Evolutionary conservation across 2,329 filamentous ascomycete species (phyloP).

Genomic region (Trichoderma sp.): DNA sequence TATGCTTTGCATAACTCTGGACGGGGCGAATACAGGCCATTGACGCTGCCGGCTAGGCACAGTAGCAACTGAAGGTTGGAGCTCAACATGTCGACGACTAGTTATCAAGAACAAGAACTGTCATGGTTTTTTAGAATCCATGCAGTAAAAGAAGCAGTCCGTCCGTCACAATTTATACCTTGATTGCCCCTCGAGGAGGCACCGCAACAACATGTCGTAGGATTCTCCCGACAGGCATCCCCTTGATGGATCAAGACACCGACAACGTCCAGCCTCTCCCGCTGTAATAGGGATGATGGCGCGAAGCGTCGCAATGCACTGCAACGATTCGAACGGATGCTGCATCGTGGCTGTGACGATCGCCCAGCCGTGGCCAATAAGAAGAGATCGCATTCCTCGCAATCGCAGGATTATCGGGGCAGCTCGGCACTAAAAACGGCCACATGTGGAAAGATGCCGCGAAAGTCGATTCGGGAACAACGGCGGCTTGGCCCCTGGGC

Average conservation of each 20-base stretch:
- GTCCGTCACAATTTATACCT: neutral
- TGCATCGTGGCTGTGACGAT: neutral
- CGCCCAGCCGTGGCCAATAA: neutral
- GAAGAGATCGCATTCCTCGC: conserved; percentile 11
- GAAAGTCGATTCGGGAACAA: neutral
- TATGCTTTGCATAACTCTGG: conserved; percentile 43
- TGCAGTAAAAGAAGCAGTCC: no score
- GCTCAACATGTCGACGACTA: neutral
- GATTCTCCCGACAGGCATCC: neutral
- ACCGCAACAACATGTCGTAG: neutral
- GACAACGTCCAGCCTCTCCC: neutral
- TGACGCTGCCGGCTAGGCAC: neutral
- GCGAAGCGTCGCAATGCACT: neutral
- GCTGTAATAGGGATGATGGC: neutral
- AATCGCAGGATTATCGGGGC: neutral
- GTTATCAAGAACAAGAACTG: neutral
- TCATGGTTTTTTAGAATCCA: neutral
- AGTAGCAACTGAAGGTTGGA: neutral
- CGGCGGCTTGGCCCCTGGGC: neutral
- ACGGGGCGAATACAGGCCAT: neutral
- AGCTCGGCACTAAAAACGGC: neutral
- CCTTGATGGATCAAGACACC: neutral
- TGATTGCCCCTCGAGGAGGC: no score
- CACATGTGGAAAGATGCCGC: conserved; percentile 9
- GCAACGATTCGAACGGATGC: neutral